Evolutionary conservation across 768 basidiomycete genomes (phyloP).

Genomic region (Russula virescens): DNA sequence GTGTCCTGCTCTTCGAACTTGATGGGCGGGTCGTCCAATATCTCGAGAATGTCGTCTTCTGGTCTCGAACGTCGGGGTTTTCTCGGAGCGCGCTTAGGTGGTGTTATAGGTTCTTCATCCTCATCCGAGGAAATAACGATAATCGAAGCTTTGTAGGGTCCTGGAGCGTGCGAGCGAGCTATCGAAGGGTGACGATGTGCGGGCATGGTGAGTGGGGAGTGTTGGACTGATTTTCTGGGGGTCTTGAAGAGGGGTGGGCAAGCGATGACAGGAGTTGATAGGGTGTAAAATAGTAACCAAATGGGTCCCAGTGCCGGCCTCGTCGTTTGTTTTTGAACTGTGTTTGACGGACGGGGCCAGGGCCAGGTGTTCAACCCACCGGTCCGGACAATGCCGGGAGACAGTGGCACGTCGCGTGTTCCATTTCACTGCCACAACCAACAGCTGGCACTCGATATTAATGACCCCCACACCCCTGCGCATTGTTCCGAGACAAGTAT

Average conservation of each 20-base stretch:
- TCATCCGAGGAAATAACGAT: slow-evolving; percentile 22
- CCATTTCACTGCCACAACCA: no score
- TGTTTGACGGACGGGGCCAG: no score
- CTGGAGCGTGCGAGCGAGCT: not conserved
- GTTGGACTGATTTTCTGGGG: not conserved
- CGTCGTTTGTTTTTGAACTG: not conserved
- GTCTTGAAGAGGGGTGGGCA: not conserved
- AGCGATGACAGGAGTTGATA: slow-evolving; percentile 1
- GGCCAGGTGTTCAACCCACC: not conserved
- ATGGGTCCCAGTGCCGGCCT: not conserved
- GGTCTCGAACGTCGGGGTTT: slow-evolving; percentile 2
- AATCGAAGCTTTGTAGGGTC: slow-evolving; percentile 1
- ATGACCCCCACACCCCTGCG: not conserved
- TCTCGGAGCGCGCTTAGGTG: not conserved
- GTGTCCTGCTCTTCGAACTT: slow-evolving; percentile 14
- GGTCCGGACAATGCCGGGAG: not conserved
- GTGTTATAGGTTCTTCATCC: slow-evolving; percentile 5
- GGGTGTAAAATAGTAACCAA: slow-evolving; percentile 2
- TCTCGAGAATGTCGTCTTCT: slow-evolving; percentile 7
- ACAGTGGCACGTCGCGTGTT: no score
- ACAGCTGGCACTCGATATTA: no score
- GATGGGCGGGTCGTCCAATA: slow-evolving; percentile 4
- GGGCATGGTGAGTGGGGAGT: slow-evolving; percentile 2
- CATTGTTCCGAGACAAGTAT: not conserved
- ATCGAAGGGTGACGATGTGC: slow-evolving; percentile 6